Evolutionary conservation across 495 filamentous ascomycete genomes (phyloP).

Genomic region (Neurospora sp.): DNA sequence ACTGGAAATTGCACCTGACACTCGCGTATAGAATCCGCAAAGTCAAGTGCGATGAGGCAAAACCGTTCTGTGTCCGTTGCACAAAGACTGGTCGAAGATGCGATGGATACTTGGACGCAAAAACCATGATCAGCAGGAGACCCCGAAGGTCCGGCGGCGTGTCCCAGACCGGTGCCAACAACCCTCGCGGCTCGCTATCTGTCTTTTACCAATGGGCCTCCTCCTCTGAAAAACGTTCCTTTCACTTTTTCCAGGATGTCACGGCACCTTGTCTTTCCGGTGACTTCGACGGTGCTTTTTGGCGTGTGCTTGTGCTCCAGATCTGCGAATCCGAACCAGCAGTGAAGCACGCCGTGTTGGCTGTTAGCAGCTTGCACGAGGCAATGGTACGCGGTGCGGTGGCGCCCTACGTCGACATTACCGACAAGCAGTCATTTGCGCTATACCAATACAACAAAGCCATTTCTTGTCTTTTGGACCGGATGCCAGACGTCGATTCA

Average conservation of each 20-base stretch:
- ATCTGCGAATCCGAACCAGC: constrained; percentile 47
- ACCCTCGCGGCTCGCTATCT: constrained; percentile 9
- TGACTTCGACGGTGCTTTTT: constrained; percentile 44
- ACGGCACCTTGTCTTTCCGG: constrained; percentile 40
- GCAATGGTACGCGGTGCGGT: constrained; percentile 17
- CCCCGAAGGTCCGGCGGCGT: constrained; percentile 12
- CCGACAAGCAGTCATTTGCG: constrained; percentile 28
- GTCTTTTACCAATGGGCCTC: constrained; percentile 22
- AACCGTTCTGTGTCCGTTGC: constrained; percentile 34
- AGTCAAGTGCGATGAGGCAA: constrained; percentile 37
- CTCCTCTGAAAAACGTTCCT: constrained; percentile 30
- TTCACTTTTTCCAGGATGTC: constrained; percentile 43
- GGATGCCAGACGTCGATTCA: constrained; percentile 29
- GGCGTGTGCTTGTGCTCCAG: constrained; percentile 46
- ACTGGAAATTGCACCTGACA: neutral
- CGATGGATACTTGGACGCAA: constrained; percentile 31
- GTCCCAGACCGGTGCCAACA: neutral
- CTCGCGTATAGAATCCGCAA: constrained; percentile 22
- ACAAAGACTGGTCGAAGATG: constrained; percentile 36
- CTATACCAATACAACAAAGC: constrained; percentile 47
- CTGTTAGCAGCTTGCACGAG: constrained; percentile 47
- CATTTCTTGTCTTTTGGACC: constrained; percentile 32
- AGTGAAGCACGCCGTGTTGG: constrained; percentile 49
- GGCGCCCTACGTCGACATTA: constrained; percentile 24
- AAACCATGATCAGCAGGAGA: constrained; percentile 19